Evolutionary conservation across 2,329 filamentous ascomycete species (phyloP).

Genomic region (Davidsoniella neocaledoniae): DNA sequence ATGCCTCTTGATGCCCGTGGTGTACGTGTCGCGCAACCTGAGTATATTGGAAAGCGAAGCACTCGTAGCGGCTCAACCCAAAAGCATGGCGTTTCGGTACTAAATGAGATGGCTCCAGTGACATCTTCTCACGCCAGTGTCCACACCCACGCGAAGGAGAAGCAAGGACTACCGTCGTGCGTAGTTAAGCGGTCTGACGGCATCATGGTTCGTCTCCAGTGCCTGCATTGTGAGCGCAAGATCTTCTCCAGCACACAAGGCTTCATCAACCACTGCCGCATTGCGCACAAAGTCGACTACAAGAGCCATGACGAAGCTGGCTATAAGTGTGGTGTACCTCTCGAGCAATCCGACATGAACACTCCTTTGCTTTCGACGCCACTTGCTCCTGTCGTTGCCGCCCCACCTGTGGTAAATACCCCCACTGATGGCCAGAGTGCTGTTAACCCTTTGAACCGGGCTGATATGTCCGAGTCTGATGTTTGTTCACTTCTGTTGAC

Average conservation of each 20-base stretch:
- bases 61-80: constrained; percentile 26
- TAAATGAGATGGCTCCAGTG: not conserved
- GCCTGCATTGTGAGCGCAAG: constrained; percentile 70
- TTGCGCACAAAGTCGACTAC: constrained; percentile 83
- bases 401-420: not conserved
- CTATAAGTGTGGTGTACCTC: constrained; percentile 65
- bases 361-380: not conserved
- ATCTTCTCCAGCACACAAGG: constrained; percentile 94
- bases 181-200: constrained; percentile 75
- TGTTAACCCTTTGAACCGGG: constrained; percentile 6
- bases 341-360: constrained; percentile 31
- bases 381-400: not conserved
- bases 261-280: constrained; percentile 98
- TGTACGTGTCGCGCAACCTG: constrained; percentile 54
- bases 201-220: constrained; percentile 76
- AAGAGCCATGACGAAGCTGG: constrained; percentile 94
- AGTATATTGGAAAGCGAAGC: constrained; percentile 32
- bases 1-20: constrained; percentile 37
- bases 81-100: constrained; percentile 31
- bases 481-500: constrained; percentile 11
- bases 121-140: constrained; percentile 28
- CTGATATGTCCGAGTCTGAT: constrained; percentile 9
- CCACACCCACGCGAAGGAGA: constrained; percentile 60
- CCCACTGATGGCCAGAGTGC: not conserved
- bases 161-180: constrained; percentile 51